phyloP scores from a whole-genome alignment of 2,329 filamentous ascomycete genomes.

The Penicillium polonicum region DNA sequence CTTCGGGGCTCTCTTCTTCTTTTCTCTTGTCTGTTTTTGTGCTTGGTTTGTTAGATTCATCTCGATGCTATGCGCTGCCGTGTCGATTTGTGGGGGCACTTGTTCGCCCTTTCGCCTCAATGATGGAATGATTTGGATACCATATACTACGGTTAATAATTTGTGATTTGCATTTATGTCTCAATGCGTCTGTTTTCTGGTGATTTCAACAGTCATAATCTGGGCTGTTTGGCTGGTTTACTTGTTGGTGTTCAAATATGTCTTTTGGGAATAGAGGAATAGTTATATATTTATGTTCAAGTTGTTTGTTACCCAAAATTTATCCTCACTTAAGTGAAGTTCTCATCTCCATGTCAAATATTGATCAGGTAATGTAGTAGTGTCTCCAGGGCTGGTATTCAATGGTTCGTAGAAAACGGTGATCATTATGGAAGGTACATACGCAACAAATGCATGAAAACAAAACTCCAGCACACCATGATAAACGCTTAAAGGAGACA shows the following conservation, averaged over 20 bases:
- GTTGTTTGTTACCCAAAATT: neutral
- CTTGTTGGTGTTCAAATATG: neutral
- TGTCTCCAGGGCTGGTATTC: neutral
- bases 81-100: neutral
- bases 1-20: neutral
- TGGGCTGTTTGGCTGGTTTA: neutral
- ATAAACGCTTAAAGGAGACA: constrained; percentile 7
- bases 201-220: neutral
- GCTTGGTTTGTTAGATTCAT: neutral
- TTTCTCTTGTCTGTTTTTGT: neutral
- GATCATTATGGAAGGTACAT: neutral
- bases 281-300: neutral
- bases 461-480: neutral
- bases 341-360: neutral
- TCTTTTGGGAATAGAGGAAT: neutral
- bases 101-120: constrained; percentile 4
- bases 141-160: constrained; percentile 1
- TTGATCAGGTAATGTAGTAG: neutral
- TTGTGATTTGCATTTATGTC: neutral
- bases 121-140: constrained; percentile 16
- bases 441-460: neutral
- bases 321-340: neutral
- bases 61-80: neutral
- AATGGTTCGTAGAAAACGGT: neutral
- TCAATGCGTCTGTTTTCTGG: neutral